Evolutionary conservation across 1,139 yeast genomes (phyloP).

Genomic region (Pichia sp.): DNA sequence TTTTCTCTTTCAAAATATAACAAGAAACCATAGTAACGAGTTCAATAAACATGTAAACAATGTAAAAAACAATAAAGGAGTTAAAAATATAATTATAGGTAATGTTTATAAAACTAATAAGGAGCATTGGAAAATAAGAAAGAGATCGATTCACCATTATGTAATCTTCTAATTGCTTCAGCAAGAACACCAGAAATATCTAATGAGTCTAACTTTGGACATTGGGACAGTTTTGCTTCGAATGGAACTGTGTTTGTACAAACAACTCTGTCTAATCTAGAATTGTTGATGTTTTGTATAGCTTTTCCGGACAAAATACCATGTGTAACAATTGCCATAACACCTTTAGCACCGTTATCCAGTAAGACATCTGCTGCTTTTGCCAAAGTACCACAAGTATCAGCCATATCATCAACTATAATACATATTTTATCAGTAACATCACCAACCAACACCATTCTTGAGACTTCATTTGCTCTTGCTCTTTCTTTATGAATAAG

Average conservation of each 20-base stretch:
- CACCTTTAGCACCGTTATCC: constrained; percentile 73
- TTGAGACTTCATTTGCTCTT: constrained; percentile 85
- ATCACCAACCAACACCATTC: constrained; percentile 97
- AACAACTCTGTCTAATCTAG: constrained; percentile 70
- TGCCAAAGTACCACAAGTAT: constrained; percentile 93
- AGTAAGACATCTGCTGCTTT: constrained; percentile 90
- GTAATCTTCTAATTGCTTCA: constrained; percentile 93
- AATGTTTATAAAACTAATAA: constrained; percentile 20
- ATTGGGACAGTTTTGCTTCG: constrained; percentile 59
- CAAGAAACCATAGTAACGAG: too few species aligned
- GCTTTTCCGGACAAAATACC: constrained; percentile 91
- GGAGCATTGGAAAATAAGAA: constrained; percentile 79
- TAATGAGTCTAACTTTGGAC: constrained; percentile 72
- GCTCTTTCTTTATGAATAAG: constrained; percentile 95
- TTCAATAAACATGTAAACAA: too few species aligned
- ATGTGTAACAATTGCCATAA: constrained; percentile 93
- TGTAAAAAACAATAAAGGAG: neutral
- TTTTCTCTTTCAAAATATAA: too few species aligned
- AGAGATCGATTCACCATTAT: constrained; percentile 93
- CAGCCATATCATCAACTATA: constrained; percentile 97
- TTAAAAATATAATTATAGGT: too few species aligned
- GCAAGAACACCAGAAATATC: constrained; percentile 89
- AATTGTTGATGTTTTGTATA: constrained; percentile 69
- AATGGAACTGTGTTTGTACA: constrained; percentile 95
- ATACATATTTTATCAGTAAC: constrained; percentile 82